These are phyloP conservation scores for Colletotrichum sp. DNA, from an alignment of 2,329 filamentous ascomycete genomes.

Conservation along the genomic window DNA sequence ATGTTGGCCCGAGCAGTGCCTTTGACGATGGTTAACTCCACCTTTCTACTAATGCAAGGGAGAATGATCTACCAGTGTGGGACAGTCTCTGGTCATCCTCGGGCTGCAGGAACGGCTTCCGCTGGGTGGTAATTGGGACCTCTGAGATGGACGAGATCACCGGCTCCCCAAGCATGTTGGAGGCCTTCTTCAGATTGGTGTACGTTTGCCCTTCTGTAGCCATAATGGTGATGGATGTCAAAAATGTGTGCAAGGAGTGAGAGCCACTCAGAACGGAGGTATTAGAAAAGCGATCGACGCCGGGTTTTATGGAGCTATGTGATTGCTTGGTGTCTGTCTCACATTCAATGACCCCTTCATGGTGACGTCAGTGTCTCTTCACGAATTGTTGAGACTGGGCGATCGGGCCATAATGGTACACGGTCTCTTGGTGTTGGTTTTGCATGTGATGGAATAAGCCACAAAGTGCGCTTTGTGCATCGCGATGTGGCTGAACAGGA, in stretches of 20 bases:
- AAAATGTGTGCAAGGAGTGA: not conserved
- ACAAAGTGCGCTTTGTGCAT: not conserved
- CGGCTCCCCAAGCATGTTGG: not conserved
- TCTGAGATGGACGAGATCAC: constrained; percentile 6
- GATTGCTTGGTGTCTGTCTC: not conserved
- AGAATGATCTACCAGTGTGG: constrained; percentile 26
- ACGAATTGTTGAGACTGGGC: not conserved
- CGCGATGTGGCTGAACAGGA: not conserved
- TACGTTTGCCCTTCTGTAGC: not conserved
- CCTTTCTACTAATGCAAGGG: not conserved
- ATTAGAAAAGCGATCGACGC: not conserved
- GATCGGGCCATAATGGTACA: not conserved
- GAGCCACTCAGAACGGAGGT: not conserved
- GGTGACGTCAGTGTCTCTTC: constrained; percentile 5
- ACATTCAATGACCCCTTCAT: not conserved
- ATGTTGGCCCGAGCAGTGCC: constrained; percentile 40
- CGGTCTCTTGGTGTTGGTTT: not conserved
- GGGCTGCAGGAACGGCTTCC: constrained; percentile 33
- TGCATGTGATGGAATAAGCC: not conserved
- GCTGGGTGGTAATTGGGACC: constrained; percentile 29
- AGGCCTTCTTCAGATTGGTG: not conserved
- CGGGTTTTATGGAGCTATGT: not conserved
- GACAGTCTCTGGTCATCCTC: constrained; percentile 29
- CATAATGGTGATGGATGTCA: not conserved
- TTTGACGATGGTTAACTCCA: not conserved